These are phyloP conservation scores for Diaporthe eres DNA, from an alignment of 2,329 filamentous ascomycete species.

Conservation along the genomic window DNA sequence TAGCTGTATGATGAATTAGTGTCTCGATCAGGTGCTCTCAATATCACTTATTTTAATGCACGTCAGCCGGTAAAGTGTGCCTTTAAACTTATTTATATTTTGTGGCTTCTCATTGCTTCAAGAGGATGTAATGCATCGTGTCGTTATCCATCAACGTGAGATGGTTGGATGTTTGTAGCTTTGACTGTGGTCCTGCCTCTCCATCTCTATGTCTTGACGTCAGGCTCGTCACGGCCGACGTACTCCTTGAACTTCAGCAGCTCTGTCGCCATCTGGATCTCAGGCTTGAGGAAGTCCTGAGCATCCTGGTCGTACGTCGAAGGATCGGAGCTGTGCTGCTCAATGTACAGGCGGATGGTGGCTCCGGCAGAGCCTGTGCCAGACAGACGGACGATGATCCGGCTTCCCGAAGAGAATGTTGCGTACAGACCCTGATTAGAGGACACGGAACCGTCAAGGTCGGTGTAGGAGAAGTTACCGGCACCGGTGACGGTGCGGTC, in stretches of 20 bases:
- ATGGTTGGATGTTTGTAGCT: constrained; percentile 19
- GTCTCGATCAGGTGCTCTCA: neutral
- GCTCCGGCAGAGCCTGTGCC: constrained; percentile 96
- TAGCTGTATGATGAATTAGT: neutral
- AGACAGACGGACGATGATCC: constrained; percentile 94
- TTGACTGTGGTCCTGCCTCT: neutral
- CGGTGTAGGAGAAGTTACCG: constrained; percentile 98
- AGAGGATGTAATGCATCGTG: neutral
- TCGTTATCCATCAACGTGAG: constrained; percentile 15
- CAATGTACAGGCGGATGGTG: constrained; percentile 96
- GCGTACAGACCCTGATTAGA: constrained; percentile 97
- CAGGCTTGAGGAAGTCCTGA: constrained; percentile 93
- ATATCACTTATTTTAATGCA: neutral
- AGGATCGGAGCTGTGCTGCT: constrained; percentile 90
- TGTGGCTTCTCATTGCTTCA: neutral
- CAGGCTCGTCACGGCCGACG: constrained; percentile 91
- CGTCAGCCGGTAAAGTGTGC: neutral
- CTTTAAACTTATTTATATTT: neutral
- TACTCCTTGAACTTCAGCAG: constrained; percentile 95
- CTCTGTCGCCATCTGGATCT: constrained; percentile 86
- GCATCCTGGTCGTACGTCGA: constrained; percentile 85
- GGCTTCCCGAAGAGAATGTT: constrained; percentile 93
- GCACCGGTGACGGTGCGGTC: constrained; percentile 89
- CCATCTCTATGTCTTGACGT: constrained; percentile 86
- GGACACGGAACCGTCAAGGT: constrained; percentile 96